These are phyloP conservation scores for Xylariaceae sp. DNA, from an alignment of 2,329 filamentous ascomycete genomes.

Conservation along the genomic window DNA sequence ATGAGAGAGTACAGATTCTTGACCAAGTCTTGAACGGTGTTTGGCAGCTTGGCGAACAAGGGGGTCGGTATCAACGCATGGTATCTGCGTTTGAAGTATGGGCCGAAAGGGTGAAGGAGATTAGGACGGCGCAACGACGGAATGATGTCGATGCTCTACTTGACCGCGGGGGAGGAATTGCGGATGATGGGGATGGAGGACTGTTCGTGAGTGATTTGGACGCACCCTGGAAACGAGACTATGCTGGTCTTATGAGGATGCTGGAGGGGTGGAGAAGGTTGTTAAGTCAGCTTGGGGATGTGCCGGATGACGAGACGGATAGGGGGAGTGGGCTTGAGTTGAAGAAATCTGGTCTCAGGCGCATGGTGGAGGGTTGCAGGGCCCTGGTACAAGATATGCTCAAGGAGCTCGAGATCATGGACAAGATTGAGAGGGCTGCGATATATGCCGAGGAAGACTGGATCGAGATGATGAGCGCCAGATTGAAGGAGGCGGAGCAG, in stretches of 20 bases:
- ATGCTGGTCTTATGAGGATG: conserved; percentile 46
- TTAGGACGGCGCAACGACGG: conserved; percentile 41
- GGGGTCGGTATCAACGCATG: conserved; percentile 52
- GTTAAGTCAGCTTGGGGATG: conserved; percentile 41
- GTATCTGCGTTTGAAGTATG: conserved; percentile 58
- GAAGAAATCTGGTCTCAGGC: conserved; percentile 22
- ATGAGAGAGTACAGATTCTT: conserved; percentile 55
- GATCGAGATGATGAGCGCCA: conserved; percentile 52
- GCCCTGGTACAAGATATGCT: conserved; percentile 56
- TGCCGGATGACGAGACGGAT: conserved; percentile 11
- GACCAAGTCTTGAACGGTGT: conserved; percentile 54
- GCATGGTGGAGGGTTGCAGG: conserved; percentile 26
- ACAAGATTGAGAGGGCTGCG: conserved; percentile 55
- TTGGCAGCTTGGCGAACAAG: conserved; percentile 53
- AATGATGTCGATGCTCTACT: conserved; percentile 34
- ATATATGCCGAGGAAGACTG: conserved; percentile 54
- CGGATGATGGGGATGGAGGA: conserved; percentile 34
- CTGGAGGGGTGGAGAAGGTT: conserved; percentile 52
- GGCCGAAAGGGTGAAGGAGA: conserved; percentile 45
- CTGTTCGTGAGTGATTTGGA: conserved; percentile 55
- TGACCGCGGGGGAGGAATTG: conserved; percentile 31
- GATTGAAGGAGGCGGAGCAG: conserved; percentile 32
- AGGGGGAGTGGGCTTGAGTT: not conserved
- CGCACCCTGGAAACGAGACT: conserved; percentile 56
- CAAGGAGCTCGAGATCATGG: conserved; percentile 59